A percentile compares a stretch with the other conserved stretches of the same genome.
Conservation (phyloP, 768 basidiomycete genomes). For the Boletus rubroflammeus region DNA sequence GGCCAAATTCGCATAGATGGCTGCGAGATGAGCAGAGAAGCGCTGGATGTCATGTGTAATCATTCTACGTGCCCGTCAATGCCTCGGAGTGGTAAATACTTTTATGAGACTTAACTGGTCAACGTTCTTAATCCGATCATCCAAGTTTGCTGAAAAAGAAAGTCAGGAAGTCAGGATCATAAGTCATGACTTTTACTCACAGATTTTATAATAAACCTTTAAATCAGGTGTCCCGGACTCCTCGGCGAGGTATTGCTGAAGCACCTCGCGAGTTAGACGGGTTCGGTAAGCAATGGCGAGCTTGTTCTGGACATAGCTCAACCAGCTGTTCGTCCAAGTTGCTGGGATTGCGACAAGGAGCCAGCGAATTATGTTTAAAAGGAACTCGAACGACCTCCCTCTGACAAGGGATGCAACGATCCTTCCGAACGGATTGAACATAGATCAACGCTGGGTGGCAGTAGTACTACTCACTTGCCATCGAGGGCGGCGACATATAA, state of each 20-base stretch:
- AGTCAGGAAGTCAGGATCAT: conserved; percentile 4
- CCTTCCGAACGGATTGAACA: conserved; percentile 37
- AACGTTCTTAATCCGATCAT: conserved; percentile 93
- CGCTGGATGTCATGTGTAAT: conserved; percentile 94
- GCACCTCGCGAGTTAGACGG: conserved; percentile 76
- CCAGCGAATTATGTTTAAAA: conserved; percentile 86
- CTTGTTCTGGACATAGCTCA: conserved; percentile 92
- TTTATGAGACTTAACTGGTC: conserved; percentile 63
- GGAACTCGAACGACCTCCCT: conserved; percentile 73
- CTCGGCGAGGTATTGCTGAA: conserved; percentile 81
- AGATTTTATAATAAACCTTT: conserved; percentile 92
- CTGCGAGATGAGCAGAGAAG: conserved; percentile 86
- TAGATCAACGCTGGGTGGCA: neutral
- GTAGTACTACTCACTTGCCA: conserved; percentile 64
- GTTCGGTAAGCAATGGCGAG: conserved; percentile 86
- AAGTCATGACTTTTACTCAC: conserved; percentile 39
- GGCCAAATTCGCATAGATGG: conserved; percentile 90
- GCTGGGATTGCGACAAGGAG: conserved; percentile 88
- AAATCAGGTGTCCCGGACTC: conserved; percentile 60
- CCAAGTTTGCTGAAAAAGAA: conserved; percentile 70
- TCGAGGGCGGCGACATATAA: conserved; percentile 93
- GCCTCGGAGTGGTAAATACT: neutral
- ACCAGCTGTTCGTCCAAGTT: conserved; percentile 90
- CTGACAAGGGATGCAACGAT: conserved; percentile 95
- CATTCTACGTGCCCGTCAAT: conserved; percentile 53